Conservation (phyloP, 1,284 basidiomycete genomes). For the Ganoderma boninense region DNA sequence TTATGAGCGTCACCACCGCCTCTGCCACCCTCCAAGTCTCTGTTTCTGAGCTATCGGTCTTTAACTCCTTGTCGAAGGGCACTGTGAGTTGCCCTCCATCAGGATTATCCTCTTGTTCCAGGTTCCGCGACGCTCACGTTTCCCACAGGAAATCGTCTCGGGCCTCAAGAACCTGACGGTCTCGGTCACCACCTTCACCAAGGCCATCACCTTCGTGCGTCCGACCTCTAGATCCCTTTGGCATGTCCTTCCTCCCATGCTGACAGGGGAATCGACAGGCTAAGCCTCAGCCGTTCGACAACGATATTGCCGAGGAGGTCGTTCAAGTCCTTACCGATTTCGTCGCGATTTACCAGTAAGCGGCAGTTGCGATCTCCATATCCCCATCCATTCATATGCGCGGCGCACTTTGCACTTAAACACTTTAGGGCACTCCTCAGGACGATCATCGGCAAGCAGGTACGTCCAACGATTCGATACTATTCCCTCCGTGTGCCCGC, state of each 20-base stretch:
- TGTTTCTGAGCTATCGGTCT: background rate
- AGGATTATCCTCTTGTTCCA: too few species aligned
- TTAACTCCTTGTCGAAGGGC: background rate
- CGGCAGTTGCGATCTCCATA: too few species aligned
- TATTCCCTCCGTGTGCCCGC: too few species aligned
- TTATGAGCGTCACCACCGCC: slow-evolving; percentile 7
- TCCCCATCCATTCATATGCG: background rate
- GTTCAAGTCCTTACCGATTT: background rate
- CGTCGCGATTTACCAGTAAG: slow-evolving; percentile 4
- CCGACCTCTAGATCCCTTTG: background rate
- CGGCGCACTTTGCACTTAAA: too few species aligned
- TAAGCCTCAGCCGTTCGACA: background rate
- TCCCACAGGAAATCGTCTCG: background rate
- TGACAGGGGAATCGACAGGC: background rate
- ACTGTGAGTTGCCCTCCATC: background rate
- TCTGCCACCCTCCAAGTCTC: background rate
- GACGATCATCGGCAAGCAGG: slow-evolving; percentile 12
- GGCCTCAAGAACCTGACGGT: background rate
- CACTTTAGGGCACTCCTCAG: background rate
- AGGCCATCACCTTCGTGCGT: background rate
- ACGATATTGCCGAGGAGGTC: background rate
- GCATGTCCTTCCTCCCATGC: background rate
- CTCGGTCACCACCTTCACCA: slow-evolving; percentile 1
- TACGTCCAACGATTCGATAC: background rate
- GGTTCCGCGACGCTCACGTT: background rate